Base-by-base conservation (phyloP, 2,329 filamentous ascomycete species). In the Paracamarosporium sp. region DNA sequence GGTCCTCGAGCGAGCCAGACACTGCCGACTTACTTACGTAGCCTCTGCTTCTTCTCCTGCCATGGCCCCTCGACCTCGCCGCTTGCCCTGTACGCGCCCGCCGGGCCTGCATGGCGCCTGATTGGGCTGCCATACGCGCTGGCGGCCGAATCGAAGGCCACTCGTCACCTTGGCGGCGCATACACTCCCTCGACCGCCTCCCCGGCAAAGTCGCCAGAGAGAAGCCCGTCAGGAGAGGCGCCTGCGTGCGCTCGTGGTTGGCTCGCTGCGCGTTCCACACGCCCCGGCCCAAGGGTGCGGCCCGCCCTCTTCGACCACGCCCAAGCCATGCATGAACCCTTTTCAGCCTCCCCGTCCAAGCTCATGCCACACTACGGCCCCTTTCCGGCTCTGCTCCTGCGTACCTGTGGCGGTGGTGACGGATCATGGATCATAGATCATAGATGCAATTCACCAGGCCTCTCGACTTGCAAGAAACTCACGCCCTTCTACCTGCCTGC, bases 161-260 rank as follows among this genome's bases (percentile, higher is more conserved):
- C 59, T 58, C 57, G 57, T 71, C 70, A 72, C 70, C 70, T 73
- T 72, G 69, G 71, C 69, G 60, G 64, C 68, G 67, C 70, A 69
- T 70, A 57, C 60, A 55, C 53, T 35, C n/a, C n/a, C n/a, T 35
- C 40, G 44, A 30, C 24, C n/a, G 28, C 2, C 38, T 53, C 15
- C 54, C 47, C 57, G 55, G 7, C 8, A 4, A 3, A 6, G 17
- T 48, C 28, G 46, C 12, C 24, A 20, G 28, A 15, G 33, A 38
- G 31, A 28, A 17, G 20, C 31, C 1, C 5, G 5, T 28, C 20
- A 50, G 47, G 47, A 50, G 47, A 50, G 47, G 47, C 24, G 47
- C 47, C 33, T 40, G 33, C 20, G 12, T 13, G 22, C 15, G 22
- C 3, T 7, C 17, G 20, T 50, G 46, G 46, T 50, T 50, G 46